Base-by-base conservation (phyloP, 2,329 filamentous ascomycete species). In the Fusarium siculi region DNA sequence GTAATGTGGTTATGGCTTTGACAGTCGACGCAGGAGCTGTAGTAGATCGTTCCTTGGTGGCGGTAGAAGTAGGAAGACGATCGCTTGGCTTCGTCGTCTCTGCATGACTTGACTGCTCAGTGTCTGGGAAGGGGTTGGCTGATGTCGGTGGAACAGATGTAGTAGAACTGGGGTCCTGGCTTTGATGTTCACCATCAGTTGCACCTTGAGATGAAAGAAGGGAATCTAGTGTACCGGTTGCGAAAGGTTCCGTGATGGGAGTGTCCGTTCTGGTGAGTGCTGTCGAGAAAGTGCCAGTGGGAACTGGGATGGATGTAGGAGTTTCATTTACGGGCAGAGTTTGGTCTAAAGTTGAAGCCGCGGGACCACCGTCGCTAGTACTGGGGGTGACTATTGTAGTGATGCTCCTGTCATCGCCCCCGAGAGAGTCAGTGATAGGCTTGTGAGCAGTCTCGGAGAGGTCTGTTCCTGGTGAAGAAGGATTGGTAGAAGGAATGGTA, bases 181-280 rank as follows among this genome's bases (percentile, higher is more conserved):
- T n/a, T 5, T 32, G 28, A n/a, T 21, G 4, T 16, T 3, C 19
- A n/a, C 28, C 11, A 16, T 32, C 46, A 4, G 28, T 49, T 16
- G 9, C 12, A 7, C 10, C 28, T 49, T 23, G 21, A 4, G 46
- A n/a, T 9, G 19, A 0, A 1, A n/a, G 7, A 9, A n/a, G 0
- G 3, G 28, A 32, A 18, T 44, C 16, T 4, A 25, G 42, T 44
- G 21, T 30, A 3, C 14, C 28, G 7, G 28, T 32, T 11, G 21
- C 0, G 7, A 32, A 11, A 6, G 18, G 2, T 5, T 9, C 0
- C 21, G 46, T 32, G 21, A 0, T 32, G 3, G 15, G 9, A 18
- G 10, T 3, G 30, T 18, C 46, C 23, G 46, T 34, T 34, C 0
- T 18, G 3, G 30, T 50, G 15, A 32, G 2, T 1, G 30, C 15